Evolutionary conservation across 306 rosid genomes (phyloP).

Genomic region (Neltuma alba): DNA sequence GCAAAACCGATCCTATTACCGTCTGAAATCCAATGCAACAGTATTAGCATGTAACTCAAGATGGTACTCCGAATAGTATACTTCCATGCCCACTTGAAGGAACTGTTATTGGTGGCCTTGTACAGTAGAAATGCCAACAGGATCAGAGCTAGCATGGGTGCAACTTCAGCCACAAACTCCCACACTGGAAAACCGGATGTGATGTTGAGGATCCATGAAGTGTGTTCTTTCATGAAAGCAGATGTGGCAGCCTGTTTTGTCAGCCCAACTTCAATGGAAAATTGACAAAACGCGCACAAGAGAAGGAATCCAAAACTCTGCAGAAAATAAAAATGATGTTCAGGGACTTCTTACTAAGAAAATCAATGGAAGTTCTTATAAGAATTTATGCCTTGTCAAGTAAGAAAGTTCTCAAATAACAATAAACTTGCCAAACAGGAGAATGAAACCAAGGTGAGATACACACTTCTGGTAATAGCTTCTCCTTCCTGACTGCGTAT

Average conservation of each 20-base stretch:
- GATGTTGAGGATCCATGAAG: slow-evolving; percentile 70
- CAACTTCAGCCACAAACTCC: slow-evolving; percentile 60
- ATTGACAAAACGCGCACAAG: slow-evolving; percentile 77
- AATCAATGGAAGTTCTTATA: slow-evolving; percentile 23
- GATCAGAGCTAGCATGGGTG: slow-evolving; percentile 64
- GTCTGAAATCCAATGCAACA: slow-evolving; percentile 68
- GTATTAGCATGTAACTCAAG: slow-evolving; percentile 67
- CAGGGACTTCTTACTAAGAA: slow-evolving; percentile 25
- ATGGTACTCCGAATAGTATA: slow-evolving; percentile 54
- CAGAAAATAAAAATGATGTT: slow-evolving; percentile 40
- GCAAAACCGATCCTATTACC: slow-evolving; percentile 45
- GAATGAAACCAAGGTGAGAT: slow-evolving; percentile 35
- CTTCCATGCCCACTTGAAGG: slow-evolving; percentile 58
- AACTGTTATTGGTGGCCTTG: slow-evolving; percentile 49
- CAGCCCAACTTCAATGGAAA: slow-evolving; percentile 80
- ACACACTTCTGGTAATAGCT: slow-evolving; percentile 66
- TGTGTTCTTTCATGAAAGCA: slow-evolving; percentile 61
- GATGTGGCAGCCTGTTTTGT: slow-evolving; percentile 88
- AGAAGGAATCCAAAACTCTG: slow-evolving; percentile 84
- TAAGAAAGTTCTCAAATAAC: slow-evolving; percentile 19
- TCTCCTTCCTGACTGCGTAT: slow-evolving; percentile 58
- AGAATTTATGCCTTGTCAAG: slow-evolving; percentile 21
- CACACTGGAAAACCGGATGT: slow-evolving; percentile 57
- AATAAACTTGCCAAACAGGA: slow-evolving; percentile 24
- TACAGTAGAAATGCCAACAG: slow-evolving; percentile 66